Conservation (phyloP, 2,329 filamentous ascomycete genomes). For the Phyllosticta citriasiana region DNA sequence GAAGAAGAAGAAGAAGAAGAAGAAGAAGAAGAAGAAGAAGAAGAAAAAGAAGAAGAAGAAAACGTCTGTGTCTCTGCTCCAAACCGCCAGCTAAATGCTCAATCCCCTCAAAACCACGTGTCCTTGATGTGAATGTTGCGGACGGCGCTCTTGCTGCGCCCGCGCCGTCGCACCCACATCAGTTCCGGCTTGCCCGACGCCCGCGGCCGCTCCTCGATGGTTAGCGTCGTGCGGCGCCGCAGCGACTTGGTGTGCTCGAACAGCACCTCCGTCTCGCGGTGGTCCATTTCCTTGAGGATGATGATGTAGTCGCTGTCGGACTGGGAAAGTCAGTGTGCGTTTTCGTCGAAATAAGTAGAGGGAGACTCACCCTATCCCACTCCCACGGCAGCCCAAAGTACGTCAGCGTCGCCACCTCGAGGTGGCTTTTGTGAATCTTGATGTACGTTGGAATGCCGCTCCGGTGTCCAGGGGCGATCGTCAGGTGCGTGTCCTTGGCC, state of each 20-base stretch:
- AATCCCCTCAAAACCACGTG: background rate
- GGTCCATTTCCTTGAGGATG: constrained; percentile 40
- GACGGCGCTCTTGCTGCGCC: constrained; percentile 6
- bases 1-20: background rate
- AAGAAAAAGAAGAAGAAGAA: too few relatives aligned
- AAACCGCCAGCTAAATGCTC: background rate
- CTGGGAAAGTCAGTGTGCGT: constrained; percentile 16
- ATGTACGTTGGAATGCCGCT: constrained; percentile 33
- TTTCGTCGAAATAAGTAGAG: background rate
- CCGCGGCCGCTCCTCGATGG: constrained; percentile 32
- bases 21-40: background rate
- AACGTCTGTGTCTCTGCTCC: background rate
- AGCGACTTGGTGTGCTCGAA: constrained; percentile 42
- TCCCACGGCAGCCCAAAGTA: constrained; percentile 41
- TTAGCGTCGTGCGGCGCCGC: constrained; percentile 26
- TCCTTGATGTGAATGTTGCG: background rate
- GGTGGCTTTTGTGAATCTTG: constrained; percentile 37
- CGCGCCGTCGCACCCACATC: constrained; percentile 31
- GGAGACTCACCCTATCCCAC: constrained; percentile 34
- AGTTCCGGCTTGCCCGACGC: constrained; percentile 32
- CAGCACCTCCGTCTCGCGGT: constrained; percentile 38
- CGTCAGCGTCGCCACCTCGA: constrained; percentile 36
- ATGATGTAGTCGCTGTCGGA: constrained; percentile 38
- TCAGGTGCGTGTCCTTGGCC: constrained; percentile 21
- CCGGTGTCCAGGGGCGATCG: constrained; percentile 11